Conservation (phyloP, 306 rosid species). For the Medicago lupulina region DNA sequence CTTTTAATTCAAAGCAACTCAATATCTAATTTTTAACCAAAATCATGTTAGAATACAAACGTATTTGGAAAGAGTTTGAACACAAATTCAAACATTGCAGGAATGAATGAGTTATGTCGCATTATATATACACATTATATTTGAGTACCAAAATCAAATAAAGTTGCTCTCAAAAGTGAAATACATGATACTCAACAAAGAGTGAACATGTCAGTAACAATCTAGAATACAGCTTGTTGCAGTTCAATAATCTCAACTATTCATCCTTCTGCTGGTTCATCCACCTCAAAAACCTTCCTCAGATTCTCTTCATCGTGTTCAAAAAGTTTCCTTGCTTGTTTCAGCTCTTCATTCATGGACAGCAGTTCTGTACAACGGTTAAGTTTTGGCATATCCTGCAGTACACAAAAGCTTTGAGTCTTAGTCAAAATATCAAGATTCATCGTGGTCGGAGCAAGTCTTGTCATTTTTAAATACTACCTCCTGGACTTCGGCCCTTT, state of each 20-base stretch:
- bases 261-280: slow-evolving; percentile 56
- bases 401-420: slow-evolving; percentile 4
- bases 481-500: not conserved
- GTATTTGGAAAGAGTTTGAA: not conserved
- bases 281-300: slow-evolving; percentile 71
- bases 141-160: not conserved
- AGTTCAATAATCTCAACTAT: slow-evolving; percentile 24
- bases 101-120: not conserved
- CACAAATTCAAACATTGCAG: not conserved
- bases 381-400: slow-evolving; percentile 78
- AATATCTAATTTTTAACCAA: not conserved
- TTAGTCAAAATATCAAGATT: slow-evolving; percentile 7
- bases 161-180: slow-evolving; percentile 14
- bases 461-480: slow-evolving; percentile 6
- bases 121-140: slow-evolving; percentile 1
- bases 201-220: slow-evolving; percentile 6
- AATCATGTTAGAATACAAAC: not conserved
- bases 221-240: not conserved
- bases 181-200: slow-evolving; percentile 4
- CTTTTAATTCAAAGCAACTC: not conserved
- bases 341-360: slow-evolving; percentile 90
- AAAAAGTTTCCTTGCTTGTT: slow-evolving; percentile 92
- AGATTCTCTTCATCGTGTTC: slow-evolving; percentile 86
- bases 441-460: not conserved
- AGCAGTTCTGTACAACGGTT: slow-evolving; percentile 85